Evolutionary conservation across 208 protist genomes (phyloP).

Genomic region (Leishmania gerbilli): DNA sequence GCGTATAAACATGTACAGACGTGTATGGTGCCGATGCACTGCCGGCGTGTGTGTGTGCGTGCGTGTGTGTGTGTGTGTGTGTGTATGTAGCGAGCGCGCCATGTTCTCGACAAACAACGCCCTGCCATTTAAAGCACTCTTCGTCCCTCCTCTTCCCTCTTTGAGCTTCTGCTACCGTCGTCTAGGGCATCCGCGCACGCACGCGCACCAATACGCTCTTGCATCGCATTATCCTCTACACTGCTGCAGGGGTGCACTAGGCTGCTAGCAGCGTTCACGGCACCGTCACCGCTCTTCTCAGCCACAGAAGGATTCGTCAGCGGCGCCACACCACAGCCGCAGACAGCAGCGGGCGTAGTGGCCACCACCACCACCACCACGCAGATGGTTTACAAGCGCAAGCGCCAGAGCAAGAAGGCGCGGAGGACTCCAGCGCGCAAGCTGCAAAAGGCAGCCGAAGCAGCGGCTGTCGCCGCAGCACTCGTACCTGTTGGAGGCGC

Average conservation of each 20-base stretch:
- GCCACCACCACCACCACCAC: not conserved
- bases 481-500: not conserved
- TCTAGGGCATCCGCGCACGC: not conserved
- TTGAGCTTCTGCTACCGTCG: not conserved
- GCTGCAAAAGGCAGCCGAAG: slow-evolving; percentile 3
- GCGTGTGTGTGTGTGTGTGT: not conserved
- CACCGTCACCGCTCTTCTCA: not conserved
- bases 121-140: not conserved
- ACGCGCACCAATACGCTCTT: not conserved
- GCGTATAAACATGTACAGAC: not conserved
- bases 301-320: not conserved
- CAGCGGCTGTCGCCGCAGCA: not conserved
- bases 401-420: slow-evolving; percentile 26
- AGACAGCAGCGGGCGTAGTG: not conserved
- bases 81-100: not conserved
- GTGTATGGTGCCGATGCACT: not conserved
- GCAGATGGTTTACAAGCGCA: slow-evolving; percentile 25
- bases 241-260: not conserved
- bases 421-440: slow-evolving; percentile 20
- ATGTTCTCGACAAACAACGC: not conserved
- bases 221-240: not conserved
- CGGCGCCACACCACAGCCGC: not conserved
- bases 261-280: not conserved
- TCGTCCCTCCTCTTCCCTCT: not conserved
- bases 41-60: not conserved